Conservation (phyloP, 371 early-diverging fungal species). For the Thermomucor indicae-seudaticae region DNA sequence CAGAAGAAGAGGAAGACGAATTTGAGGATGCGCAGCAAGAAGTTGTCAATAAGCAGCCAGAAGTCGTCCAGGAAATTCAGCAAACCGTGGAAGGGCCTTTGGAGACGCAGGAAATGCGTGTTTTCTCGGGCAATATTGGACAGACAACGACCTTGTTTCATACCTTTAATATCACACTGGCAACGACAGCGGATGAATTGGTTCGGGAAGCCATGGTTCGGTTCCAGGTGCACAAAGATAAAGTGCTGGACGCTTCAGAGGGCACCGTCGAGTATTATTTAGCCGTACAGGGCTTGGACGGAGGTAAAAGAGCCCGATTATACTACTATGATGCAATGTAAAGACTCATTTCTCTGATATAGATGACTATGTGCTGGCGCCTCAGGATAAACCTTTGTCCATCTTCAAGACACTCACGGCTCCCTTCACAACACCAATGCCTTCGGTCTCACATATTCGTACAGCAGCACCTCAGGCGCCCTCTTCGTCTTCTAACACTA, state of each 20-base stretch:
- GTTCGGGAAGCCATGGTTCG: constrained; percentile 41
- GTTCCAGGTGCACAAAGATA: constrained; percentile 16
- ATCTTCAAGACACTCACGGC: constrained; percentile 58
- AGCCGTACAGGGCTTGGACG: constrained; percentile 56
- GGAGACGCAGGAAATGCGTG: constrained; percentile 20
- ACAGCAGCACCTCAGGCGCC: constrained; percentile 21
- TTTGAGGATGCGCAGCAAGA: constrained; percentile 7
- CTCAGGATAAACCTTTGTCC: constrained; percentile 54
- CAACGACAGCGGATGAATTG: constrained; percentile 50
- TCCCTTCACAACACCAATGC: constrained; percentile 59
- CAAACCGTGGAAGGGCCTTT: no score
- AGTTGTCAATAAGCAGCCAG: background rate
- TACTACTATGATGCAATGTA: no score
- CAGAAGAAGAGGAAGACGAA: constrained; percentile 7
- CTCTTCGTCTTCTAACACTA: constrained; percentile 6
- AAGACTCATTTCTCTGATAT: background rate
- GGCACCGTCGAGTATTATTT: constrained; percentile 42
- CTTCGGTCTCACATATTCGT: constrained; percentile 28
- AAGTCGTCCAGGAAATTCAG: background rate
- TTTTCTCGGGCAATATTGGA: constrained; percentile 59
- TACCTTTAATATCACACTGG: constrained; percentile 34
- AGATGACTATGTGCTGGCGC: constrained; percentile 53
- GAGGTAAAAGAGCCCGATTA: constrained; percentile 30
- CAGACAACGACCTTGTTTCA: constrained; percentile 51
- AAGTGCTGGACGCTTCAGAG: constrained; percentile 13